Conservation (phyloP, 2,329 filamentous ascomycete species). For the Hyphodiscus sp. region DNA sequence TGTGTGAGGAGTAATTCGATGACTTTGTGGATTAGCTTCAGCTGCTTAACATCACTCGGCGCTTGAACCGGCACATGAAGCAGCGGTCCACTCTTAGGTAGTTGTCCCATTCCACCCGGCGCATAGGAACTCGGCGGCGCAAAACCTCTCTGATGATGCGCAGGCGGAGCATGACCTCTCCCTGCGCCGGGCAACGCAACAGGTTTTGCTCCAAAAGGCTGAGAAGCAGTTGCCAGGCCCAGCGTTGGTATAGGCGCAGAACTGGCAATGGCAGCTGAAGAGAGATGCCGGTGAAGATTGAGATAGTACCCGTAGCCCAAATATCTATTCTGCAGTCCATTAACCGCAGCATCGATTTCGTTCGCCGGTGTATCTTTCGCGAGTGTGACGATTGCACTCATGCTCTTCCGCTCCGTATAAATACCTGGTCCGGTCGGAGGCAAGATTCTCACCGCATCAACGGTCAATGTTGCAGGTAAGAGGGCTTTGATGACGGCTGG, state of each 20-base stretch:
- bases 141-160: conserved; percentile 56
- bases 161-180: conserved; percentile 42
- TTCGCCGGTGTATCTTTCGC: conserved; percentile 74
- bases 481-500: conserved; percentile 54
- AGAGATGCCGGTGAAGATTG: conserved; percentile 73
- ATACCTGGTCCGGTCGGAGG: conserved; percentile 43
- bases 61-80: conserved; percentile 66
- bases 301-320: conserved; percentile 80
- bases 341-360: conserved; percentile 77
- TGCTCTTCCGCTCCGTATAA: conserved; percentile 60
- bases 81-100: conserved; percentile 38
- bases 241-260: conserved; percentile 39
- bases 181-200: conserved; percentile 39
- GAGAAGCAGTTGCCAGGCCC: conserved; percentile 37
- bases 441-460: conserved; percentile 69
- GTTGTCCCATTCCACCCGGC: conserved; percentile 25
- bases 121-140: conserved; percentile 70
- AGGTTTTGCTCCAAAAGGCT: conserved; percentile 73
- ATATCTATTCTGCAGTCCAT: conserved; percentile 73
- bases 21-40: conserved; percentile 82
- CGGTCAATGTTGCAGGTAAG: conserved; percentile 51
- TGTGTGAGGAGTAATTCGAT: conserved; percentile 73
- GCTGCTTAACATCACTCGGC: conserved; percentile 69
- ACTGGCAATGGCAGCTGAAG: conserved; percentile 60
- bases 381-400: conserved; percentile 73